These are phyloP conservation scores for Ophiosphaerella herpotricha DNA, from an alignment of 2,329 filamentous ascomycete species.

Conservation along the genomic window DNA sequence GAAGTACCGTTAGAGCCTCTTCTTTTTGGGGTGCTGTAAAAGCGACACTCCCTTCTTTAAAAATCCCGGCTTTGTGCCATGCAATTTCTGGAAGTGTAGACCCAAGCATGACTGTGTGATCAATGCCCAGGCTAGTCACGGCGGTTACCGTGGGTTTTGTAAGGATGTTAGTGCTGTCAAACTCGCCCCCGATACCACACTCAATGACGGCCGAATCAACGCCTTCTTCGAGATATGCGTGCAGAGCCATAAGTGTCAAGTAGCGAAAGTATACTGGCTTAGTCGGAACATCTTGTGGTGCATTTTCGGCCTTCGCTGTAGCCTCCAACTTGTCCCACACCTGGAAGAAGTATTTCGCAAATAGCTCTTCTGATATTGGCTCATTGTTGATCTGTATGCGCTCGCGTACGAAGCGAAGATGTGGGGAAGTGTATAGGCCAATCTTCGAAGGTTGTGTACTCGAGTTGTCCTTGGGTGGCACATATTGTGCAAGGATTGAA, in stretches of 20 bases:
- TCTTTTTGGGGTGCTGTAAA: slow-evolving; percentile 66
- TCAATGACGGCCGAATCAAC: slow-evolving; percentile 83
- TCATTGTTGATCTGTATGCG: slow-evolving; percentile 79
- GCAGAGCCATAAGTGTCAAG: slow-evolving; percentile 84
- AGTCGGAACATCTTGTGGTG: slow-evolving; percentile 55
- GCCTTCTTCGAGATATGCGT: slow-evolving; percentile 76
- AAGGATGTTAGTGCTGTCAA: slow-evolving; percentile 89
- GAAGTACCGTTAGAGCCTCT: slow-evolving; percentile 60
- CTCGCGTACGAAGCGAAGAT: slow-evolving; percentile 81
- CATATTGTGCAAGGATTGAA: slow-evolving; percentile 72
- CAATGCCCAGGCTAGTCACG: slow-evolving; percentile 81
- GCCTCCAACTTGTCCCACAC: slow-evolving; percentile 73
- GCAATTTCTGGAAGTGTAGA: slow-evolving; percentile 79
- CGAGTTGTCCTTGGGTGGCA: slow-evolving; percentile 40
- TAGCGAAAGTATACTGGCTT: slow-evolving; percentile 95
- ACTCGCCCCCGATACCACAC: slow-evolving; percentile 92
- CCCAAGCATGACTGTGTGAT: slow-evolving; percentile 82
- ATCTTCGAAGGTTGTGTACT: slow-evolving; percentile 57
- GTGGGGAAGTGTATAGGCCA: slow-evolving; percentile 84
- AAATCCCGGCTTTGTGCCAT: slow-evolving; percentile 91
- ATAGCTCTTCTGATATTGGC: slow-evolving; percentile 69
- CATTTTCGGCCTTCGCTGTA: slow-evolving; percentile 57
- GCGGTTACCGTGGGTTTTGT: slow-evolving; percentile 70
- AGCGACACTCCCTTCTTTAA: slow-evolving; percentile 68
- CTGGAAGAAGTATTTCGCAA: slow-evolving; percentile 80